Evolutionary conservation across 108 stramenopile genomes (phyloP).

Genomic region (Conticribra weissflogii): DNA sequence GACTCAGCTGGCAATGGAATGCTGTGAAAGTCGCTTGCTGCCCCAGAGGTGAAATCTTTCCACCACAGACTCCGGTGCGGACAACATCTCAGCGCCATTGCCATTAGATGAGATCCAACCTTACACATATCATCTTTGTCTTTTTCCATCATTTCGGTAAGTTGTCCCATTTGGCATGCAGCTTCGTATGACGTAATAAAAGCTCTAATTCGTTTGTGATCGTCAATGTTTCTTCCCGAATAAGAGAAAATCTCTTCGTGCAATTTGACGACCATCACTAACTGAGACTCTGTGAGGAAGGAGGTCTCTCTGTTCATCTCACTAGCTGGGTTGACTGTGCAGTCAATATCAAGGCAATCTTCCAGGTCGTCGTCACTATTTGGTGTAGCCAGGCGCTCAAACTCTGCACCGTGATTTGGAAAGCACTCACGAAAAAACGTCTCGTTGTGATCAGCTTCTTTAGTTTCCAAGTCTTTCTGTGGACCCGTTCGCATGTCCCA

Average conservation of each 20-base stretch:
- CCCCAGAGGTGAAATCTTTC: not conserved
- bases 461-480: not conserved
- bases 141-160: slow-evolving; percentile 51
- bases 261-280: slow-evolving; percentile 53
- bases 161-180: slow-evolving; percentile 41
- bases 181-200: slow-evolving; percentile 55
- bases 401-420: slow-evolving; percentile 87
- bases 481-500: not conserved
- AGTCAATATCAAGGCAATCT: too few relatives aligned
- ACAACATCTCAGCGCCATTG: slow-evolving; percentile 45
- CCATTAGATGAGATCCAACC: slow-evolving; percentile 51
- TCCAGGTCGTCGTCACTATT: slow-evolving; percentile 21
- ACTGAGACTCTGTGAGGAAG: slow-evolving; percentile 61
- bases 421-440: slow-evolving; percentile 83
- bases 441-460: slow-evolving; percentile 62
- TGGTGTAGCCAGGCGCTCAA: slow-evolving; percentile 52
- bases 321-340: slow-evolving; percentile 35
- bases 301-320: slow-evolving; percentile 22
- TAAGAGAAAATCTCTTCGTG: slow-evolving; percentile 56
- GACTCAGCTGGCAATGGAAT: slow-evolving; percentile 79
- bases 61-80: slow-evolving; percentile 28
- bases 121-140: slow-evolving; percentile 15
- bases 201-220: slow-evolving; percentile 39
- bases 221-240: slow-evolving; percentile 13
- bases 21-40: slow-evolving; percentile 72